These are phyloP conservation scores for Gardenia jasminoides DNA, from an alignment of 257 asterid species.

Conservation along the genomic window DNA sequence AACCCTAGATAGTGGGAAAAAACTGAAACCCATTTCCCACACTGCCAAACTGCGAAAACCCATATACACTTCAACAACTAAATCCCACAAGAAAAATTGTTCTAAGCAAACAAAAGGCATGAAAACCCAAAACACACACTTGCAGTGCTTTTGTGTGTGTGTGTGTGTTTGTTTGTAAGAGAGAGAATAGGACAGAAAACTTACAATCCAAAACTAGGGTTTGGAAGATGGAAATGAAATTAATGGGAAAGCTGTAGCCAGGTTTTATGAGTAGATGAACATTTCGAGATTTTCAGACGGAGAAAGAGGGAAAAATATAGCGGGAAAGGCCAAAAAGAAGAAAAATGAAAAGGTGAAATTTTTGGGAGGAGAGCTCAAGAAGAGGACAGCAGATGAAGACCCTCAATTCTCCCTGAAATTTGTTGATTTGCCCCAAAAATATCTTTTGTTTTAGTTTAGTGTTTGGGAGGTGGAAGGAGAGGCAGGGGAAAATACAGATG, in stretches of 20 bases:
- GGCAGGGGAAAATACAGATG: background rate
- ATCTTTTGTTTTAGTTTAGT: background rate
- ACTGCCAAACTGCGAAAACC: background rate
- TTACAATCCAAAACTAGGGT: constrained; percentile 7
- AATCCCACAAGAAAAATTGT: background rate
- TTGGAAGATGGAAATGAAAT: background rate
- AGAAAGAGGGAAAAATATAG: constrained; percentile 11
- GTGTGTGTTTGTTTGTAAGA: background rate
- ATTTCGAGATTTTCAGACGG: background rate
- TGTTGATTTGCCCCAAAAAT: constrained; percentile 19
- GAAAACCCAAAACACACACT: background rate
- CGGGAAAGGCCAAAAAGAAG: constrained; percentile 14
- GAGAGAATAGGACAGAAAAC: background rate
- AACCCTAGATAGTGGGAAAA: background rate
- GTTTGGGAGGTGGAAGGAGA: background rate
- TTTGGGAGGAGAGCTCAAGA: background rate
- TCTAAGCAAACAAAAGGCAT: background rate
- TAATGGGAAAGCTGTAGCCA: background rate
- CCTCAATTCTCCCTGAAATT: constrained; percentile 18
- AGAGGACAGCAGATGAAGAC: background rate
- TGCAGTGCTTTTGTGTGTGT: background rate
- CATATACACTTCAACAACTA: background rate
- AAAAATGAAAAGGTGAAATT: background rate
- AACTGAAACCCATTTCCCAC: background rate
- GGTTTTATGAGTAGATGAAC: background rate